Evolutionary conservation across 2,329 filamentous ascomycete species (phyloP).

Genomic region (Zarea fungicola): DNA sequence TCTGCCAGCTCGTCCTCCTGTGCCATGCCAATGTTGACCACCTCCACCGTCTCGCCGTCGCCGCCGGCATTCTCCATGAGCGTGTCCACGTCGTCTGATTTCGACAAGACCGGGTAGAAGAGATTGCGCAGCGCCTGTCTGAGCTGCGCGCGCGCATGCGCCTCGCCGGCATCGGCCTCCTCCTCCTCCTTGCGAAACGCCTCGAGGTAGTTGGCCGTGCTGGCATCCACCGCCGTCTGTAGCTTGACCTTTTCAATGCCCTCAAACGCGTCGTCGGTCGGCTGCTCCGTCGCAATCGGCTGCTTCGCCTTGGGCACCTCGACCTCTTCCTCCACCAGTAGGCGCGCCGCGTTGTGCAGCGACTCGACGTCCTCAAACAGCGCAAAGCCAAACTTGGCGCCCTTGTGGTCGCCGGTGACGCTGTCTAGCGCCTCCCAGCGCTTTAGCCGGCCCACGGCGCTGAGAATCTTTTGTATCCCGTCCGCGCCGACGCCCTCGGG

Average conservation of each 20-base stretch:
- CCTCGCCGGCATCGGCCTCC: slow-evolving; percentile 62
- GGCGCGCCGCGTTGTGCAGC: slow-evolving; percentile 75
- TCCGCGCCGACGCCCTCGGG: slow-evolving; percentile 70
- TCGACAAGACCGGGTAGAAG: slow-evolving; percentile 55
- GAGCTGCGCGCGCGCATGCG: slow-evolving; percentile 63
- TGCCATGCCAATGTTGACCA: slow-evolving; percentile 82
- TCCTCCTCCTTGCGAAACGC: slow-evolving; percentile 62
- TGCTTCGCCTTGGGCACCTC: slow-evolving; percentile 79
- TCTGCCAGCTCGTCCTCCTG: slow-evolving; percentile 92
- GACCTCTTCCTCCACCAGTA: slow-evolving; percentile 76
- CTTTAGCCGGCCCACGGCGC: slow-evolving; percentile 70
- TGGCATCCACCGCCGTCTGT: slow-evolving; percentile 73
- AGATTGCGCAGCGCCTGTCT: slow-evolving; percentile 64
- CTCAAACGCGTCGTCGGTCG: slow-evolving; percentile 42
- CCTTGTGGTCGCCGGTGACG: slow-evolving; percentile 62
- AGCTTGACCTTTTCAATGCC: slow-evolving; percentile 65
- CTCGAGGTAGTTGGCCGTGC: slow-evolving; percentile 78
- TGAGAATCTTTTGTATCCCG: slow-evolving; percentile 71
- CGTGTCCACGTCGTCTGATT: slow-evolving; percentile 61
- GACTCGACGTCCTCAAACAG: slow-evolving; percentile 91
- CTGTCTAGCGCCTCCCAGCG: slow-evolving; percentile 76
- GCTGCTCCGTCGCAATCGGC: slow-evolving; percentile 40
- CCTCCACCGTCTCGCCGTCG: slow-evolving; percentile 65
- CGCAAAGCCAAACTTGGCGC: slow-evolving; percentile 87
- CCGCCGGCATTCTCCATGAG: slow-evolving; percentile 61